Conservation (phyloP, 495 filamentous ascomycete species). For the Annulohypoxylon stygium region DNA sequence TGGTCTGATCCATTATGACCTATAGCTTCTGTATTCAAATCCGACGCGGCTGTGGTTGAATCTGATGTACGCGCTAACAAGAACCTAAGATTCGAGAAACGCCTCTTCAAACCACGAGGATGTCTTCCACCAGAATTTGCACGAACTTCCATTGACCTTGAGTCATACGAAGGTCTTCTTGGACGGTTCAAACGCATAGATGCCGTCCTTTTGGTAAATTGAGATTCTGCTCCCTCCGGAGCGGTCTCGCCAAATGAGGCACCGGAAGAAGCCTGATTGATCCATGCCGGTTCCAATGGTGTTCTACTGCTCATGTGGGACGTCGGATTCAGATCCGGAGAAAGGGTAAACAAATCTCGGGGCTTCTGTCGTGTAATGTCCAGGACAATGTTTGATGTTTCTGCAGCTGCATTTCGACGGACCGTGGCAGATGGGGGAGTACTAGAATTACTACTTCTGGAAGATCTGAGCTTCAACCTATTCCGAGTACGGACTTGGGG, state of each 20-base stretch:
- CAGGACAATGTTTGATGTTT: constrained; percentile 10
- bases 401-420: constrained; percentile 27
- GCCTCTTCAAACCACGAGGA: constrained; percentile 40
- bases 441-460: constrained; percentile 36
- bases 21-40: neutral
- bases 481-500: constrained; percentile 34
- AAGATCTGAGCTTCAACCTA: constrained; percentile 47
- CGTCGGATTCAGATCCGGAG: constrained; percentile 24
- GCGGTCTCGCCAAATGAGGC: neutral
- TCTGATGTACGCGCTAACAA: constrained; percentile 33
- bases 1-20: neutral
- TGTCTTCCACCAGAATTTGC: constrained; percentile 22
- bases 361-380: constrained; percentile 37
- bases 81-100: constrained; percentile 46
- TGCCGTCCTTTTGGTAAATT: neutral
- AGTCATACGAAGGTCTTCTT: constrained; percentile 18
- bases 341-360: constrained; percentile 41
- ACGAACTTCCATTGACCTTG: constrained; percentile 18
- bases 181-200: neutral
- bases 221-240: neutral
- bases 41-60: constrained; percentile 12
- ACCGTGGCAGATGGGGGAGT: constrained; percentile 37
- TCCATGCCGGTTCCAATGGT: constrained; percentile 14
- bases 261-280: constrained; percentile 6
- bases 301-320: constrained; percentile 17